Base-by-base conservation (phyloP, 805 yeast genomes). In the Myxozyma neotropica region DNA sequence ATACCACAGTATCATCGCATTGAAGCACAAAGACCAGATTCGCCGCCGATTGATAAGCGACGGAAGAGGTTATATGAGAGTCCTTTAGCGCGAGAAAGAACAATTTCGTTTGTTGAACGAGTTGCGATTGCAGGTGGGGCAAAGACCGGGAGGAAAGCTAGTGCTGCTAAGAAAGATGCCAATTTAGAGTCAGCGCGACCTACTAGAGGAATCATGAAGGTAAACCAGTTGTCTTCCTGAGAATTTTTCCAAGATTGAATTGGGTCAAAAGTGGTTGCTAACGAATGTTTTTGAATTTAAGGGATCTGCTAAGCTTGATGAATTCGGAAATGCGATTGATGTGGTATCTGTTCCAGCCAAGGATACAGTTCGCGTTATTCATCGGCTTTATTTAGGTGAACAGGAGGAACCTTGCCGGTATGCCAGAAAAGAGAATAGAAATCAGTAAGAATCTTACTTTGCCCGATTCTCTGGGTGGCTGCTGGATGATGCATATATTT, bases 351-450 rank as follows among this genome's bases (percentile, higher is more conserved):
- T 19, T 2, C 13, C 33, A 13, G 51, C 38, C 3, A 26, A 47
- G n/a, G 58, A 57, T n/a, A 61, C 65, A 7, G 27, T 61, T 31
- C 42, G 44, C 5, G 65, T 61, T 21, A 24, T 21, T 23, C 65
- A 61, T 36, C 23, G 57, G 17, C 19, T 61, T 7, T 61, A 61
- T 45, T 21, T 59, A 17, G 59, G 65, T 19, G 65, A 61, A 36
- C 51, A 46, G 26, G 63, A 60, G 26, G 64, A 58, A 23, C 64
- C 64, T 19, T 45, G 49, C 26, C 42, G 65, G n/a, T 61, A 61
- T 54, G 44, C 54, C 24, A 52, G 57, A 13, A 61, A 61, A 45
- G 48, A 44, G 53, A 48, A 48, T 36, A 5, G 33, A 29, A 29
- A 29, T 29, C 6, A 29, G 10, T 29, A n/a, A n/a, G n/a, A n/a